Percentiles rank a stretch among this genome's conserved stretches.
These are phyloP conservation scores for Aspergillus caelatus DNA, from an alignment of 2,329 filamentous ascomycete genomes.

Conservation along the genomic window DNA sequence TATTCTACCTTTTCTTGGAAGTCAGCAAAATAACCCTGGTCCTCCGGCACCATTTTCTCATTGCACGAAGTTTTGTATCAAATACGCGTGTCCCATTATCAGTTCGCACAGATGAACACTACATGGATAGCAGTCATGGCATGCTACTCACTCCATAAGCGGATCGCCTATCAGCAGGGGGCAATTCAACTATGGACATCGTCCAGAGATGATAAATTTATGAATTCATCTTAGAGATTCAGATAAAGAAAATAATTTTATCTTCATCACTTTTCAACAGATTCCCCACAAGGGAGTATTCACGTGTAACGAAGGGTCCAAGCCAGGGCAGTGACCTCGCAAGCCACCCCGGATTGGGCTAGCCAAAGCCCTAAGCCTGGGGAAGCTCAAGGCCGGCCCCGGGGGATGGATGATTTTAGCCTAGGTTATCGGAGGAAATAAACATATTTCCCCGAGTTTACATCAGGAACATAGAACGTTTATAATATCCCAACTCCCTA, in stretches of 20 bases:
- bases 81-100: not conserved
- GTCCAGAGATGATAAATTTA: not conserved
- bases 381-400: not conserved
- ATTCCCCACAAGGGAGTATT: not conserved
- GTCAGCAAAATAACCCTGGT: not conserved
- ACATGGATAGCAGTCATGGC: not conserved
- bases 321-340: not conserved
- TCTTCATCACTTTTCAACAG: not conserved
- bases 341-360: not conserved
- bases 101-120: not conserved
- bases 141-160: not conserved
- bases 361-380: not conserved
- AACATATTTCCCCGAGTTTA: not conserved
- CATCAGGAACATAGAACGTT: not conserved
- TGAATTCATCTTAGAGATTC: not conserved
- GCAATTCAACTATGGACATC: not conserved
- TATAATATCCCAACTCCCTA: not conserved
- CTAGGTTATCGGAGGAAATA: not conserved
- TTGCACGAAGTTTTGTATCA: not conserved
- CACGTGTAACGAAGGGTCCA: not conserved
- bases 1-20: not conserved
- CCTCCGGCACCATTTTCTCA: not conserved
- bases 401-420: not conserved
- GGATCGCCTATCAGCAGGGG: not conserved
- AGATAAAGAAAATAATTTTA: not conserved